phyloP scores from a whole-genome alignment of 2,329 filamentous ascomycete genomes.

The Fusarium nisikadoi region DNA sequence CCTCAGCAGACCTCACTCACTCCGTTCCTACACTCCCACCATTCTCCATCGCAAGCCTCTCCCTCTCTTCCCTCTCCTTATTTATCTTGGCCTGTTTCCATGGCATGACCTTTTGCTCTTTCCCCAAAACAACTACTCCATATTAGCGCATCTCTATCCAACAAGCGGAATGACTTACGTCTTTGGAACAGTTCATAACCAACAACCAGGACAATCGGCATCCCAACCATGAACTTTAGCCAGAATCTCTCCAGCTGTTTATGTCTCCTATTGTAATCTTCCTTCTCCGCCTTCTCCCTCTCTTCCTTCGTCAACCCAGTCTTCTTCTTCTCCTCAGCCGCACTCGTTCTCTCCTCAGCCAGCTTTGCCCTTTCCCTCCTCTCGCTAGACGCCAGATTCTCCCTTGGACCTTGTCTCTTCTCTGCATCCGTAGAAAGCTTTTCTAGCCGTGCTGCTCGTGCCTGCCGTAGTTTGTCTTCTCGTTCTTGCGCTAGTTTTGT shows the following conservation, averaged over 20 bases:
- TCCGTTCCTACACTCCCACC: neutral
- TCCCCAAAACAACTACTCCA: conserved; percentile 46
- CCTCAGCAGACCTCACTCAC: no score
- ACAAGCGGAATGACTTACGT: conserved; percentile 50
- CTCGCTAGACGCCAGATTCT: conserved; percentile 15
- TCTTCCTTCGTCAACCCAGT: conserved; percentile 24
- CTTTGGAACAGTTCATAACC: conserved; percentile 65
- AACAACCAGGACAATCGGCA: conserved; percentile 65
- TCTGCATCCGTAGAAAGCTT: neutral
- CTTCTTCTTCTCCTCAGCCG: neutral
- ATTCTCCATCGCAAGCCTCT: neutral
- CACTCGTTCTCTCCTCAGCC: neutral
- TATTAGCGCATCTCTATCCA: neutral
- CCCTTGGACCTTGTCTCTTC: conserved; percentile 13
- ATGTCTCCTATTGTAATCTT: conserved; percentile 57
- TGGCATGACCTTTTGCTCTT: conserved; percentile 42
- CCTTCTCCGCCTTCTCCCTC: conserved; percentile 31
- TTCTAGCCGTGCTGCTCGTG: neutral
- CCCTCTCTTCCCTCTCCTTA: neutral
- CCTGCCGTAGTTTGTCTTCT: conserved; percentile 7
- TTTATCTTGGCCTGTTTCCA: conserved; percentile 11
- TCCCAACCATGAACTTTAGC: conserved; percentile 59
- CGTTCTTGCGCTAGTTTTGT: neutral
- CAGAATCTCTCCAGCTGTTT: conserved; percentile 58
- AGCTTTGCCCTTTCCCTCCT: conserved; percentile 13